Evolutionary conservation across 202 grass and related monocot species (phyloP).

Genomic region (Hordeum pubiflorum): DNA sequence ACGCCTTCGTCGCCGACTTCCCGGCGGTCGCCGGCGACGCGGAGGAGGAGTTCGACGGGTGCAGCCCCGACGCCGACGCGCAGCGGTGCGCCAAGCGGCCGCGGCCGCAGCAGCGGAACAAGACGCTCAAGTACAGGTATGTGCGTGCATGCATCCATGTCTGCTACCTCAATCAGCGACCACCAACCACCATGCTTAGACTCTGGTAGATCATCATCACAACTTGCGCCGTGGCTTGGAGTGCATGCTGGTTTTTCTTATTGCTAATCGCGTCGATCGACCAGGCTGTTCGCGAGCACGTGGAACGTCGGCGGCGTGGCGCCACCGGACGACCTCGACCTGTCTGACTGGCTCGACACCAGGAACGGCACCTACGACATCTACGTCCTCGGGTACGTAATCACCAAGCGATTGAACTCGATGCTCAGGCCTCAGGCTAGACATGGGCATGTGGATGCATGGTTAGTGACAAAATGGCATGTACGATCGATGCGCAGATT

Average conservation of each 20-base stretch:
- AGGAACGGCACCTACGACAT: slow-evolving; percentile 61
- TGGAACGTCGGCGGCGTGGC: slow-evolving; percentile 79
- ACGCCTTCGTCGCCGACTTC: slow-evolving; percentile 61
- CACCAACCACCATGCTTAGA: neutral
- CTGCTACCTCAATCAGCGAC: neutral
- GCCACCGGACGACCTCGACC: slow-evolving; percentile 66
- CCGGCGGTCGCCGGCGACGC: slow-evolving; percentile 8
- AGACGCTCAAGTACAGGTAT: slow-evolving; percentile 55
- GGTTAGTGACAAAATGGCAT: neutral
- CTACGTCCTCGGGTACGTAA: slow-evolving; percentile 60
- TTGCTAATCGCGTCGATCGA: neutral
- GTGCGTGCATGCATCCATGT: neutral
- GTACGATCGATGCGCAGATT: slow-evolving; percentile 25
- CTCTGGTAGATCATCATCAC: neutral
- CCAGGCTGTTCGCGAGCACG: slow-evolving; percentile 77
- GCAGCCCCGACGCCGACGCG: slow-evolving; percentile 37
- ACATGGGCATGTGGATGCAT: neutral
- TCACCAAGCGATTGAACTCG: neutral
- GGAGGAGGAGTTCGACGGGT: slow-evolving; percentile 12
- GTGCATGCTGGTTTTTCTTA: neutral
- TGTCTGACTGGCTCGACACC: slow-evolving; percentile 69
- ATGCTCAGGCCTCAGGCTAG: neutral
- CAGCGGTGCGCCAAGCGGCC: slow-evolving; percentile 21
- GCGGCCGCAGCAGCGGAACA: slow-evolving; percentile 30
- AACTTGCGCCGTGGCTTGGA: neutral